Base-by-base conservation (phyloP, 306 rosid genomes). In the Citrullus amarus region DNA sequence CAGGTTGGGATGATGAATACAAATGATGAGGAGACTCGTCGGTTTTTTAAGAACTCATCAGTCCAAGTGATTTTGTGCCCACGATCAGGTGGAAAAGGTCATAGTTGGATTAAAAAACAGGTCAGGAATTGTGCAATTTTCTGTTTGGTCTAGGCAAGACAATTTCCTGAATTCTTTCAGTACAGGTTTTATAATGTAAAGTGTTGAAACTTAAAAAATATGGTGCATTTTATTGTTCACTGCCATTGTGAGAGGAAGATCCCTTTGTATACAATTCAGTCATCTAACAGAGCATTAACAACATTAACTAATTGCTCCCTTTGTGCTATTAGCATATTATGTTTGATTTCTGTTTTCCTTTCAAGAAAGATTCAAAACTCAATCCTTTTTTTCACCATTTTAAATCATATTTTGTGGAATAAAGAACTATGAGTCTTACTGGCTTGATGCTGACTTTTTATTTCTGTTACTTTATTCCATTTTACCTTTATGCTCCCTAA, bases 21-120 rank as follows among this genome's bases (percentile, higher is more conserved):
- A 44, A 78, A 61, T 78, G 97, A 94, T 73, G 96, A 92, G 85
- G 96, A 88, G 28, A 89, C 97, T 63, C 89, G 88, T 79, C 91
- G 77, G 6, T 92, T 92, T 82, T 94, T 94, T 87, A 94, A 94
- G 82, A 78, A 89, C 84, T 92, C 98, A 57, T 94, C 92, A 0
- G 97, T 94, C 62, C 76, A 67, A 81, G 97, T 90, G 88, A 78
- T 94, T 56, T 88, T 94, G 30, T 90, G 97, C 80, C 95, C 95
- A 20, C 87, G 96, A 57, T 77, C 95, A 20, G 93, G 90, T 67
- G 94, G 90, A 82, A 89, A 91, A 77, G 91, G 93, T 74, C 91
- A 88, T 73, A 92, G 97, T 81, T 92, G 85, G 88, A 48, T 79
- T 69, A 88, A 87, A 84, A 80, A 82, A 32, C 82, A 85, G 96